These are phyloP conservation scores for Penicillium capsulatum DNA, from an alignment of 2,329 filamentous ascomycete species.

Conservation along the genomic window DNA sequence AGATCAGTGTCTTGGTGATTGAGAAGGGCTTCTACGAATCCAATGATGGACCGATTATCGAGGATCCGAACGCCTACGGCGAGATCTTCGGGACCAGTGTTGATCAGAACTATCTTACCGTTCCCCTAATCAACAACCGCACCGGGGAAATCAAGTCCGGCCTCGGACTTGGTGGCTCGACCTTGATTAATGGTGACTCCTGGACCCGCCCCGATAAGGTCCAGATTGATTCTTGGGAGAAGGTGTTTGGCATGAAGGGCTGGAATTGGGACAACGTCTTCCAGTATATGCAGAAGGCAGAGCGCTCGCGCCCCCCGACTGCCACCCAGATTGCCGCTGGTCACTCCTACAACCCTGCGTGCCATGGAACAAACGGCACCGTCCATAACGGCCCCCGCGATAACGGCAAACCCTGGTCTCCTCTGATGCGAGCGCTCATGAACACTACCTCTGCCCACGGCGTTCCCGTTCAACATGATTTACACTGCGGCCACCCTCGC, in stretches of 20 bases:
- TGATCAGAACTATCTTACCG: conserved; percentile 20
- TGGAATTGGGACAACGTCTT: conserved; percentile 47
- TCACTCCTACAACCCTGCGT: conserved; percentile 19
- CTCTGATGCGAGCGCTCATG: conserved; percentile 24
- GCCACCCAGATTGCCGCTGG: conserved; percentile 19
- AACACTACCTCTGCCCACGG: conserved; percentile 11
- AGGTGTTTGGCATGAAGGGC: conserved; percentile 42
- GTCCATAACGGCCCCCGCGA: conserved; percentile 23
- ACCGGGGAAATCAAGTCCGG: conserved; percentile 20
- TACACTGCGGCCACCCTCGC: conserved; percentile 25
- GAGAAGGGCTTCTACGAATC: conserved; percentile 30
- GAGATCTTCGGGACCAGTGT: conserved; percentile 24
- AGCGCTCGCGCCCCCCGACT: conserved; percentile 18
- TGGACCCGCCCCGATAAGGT: conserved; percentile 29
- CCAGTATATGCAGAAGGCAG: conserved; percentile 47
- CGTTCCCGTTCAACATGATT: conserved; percentile 18
- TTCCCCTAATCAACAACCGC: conserved; percentile 20
- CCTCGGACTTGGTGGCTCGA: conserved; percentile 29
- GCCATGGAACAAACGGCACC: conserved; percentile 24
- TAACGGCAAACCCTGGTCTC: conserved; percentile 18
- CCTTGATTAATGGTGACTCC: conserved; percentile 27
- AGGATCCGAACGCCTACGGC: conserved; percentile 26
- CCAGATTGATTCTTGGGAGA: conserved; percentile 26
- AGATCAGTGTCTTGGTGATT: conserved; percentile 27
- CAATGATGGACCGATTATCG: conserved; percentile 22